phyloP scores from a whole-genome alignment of 768 basidiomycete species.

The Hemileccinum impolitum region DNA sequence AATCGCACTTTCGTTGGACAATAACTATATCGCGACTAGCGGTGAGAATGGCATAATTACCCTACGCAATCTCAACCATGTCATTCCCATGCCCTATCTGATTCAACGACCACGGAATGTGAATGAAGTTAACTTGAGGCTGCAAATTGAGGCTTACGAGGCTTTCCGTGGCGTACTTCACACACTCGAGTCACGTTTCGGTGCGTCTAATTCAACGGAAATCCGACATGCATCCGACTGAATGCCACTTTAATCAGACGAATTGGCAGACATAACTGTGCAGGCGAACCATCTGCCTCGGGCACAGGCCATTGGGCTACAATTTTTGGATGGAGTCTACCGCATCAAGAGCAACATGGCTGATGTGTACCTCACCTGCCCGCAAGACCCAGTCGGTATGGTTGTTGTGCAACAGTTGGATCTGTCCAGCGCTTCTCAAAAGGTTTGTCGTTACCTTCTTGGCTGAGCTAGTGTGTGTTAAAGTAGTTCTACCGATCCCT shows the following conservation, averaged over 20 bases:
- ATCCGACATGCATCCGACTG: neutral
- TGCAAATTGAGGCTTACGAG: neutral
- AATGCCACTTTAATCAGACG: neutral
- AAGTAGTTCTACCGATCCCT: neutral
- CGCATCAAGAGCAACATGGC: slow-evolving; percentile 1
- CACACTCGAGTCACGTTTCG: neutral
- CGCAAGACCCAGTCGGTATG: neutral
- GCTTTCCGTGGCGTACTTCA: neutral
- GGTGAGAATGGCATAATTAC: neutral
- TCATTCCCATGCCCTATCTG: neutral
- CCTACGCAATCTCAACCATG: neutral
- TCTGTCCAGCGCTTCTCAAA: neutral
- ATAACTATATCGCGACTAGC: neutral
- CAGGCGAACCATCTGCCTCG: neutral
- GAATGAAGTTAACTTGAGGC: neutral
- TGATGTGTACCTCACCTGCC: neutral
- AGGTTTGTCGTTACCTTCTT: neutral
- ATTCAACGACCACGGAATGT: neutral
- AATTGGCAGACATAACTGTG: neutral
- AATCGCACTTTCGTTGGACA: slow-evolving; percentile 6
- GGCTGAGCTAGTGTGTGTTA: neutral
- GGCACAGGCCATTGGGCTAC: neutral
- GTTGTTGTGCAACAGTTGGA: neutral
- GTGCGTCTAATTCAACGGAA: neutral
- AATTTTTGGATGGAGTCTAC: neutral